These are phyloP conservation scores for Cladosporium colombiae DNA, from an alignment of 2,329 filamentous ascomycete species.

Conservation along the genomic window DNA sequence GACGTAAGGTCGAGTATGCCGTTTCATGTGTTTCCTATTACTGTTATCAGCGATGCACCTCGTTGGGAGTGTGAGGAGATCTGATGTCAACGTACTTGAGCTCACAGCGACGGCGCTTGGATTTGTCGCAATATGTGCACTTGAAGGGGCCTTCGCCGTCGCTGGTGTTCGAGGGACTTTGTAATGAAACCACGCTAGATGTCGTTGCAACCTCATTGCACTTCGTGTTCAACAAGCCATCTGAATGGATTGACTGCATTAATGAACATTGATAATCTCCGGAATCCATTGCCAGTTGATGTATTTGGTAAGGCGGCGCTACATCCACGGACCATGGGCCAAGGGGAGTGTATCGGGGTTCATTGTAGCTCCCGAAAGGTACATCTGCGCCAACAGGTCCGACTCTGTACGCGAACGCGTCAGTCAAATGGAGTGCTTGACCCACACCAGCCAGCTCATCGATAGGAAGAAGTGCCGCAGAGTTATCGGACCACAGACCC, in stretches of 20 bases:
- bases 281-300: not conserved
- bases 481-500: not conserved
- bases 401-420: slow-evolving; percentile 5
- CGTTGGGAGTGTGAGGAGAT: not conserved
- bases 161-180: not conserved
- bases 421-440: slow-evolving; percentile 17
- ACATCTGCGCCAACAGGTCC: slow-evolving; percentile 6
- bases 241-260: not conserved
- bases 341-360: not conserved
- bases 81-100: not conserved
- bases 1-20: slow-evolving; percentile 77
- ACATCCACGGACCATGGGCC: not conserved
- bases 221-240: not conserved
- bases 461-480: slow-evolving; percentile 5
- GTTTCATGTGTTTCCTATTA: slow-evolving; percentile 76
- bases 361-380: slow-evolving; percentile 1
- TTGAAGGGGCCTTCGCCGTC: not conserved
- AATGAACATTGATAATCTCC: not conserved
- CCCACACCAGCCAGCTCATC: slow-evolving; percentile 13
- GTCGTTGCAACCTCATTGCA: not conserved
- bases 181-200: not conserved
- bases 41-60: not conserved
- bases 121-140: not conserved
- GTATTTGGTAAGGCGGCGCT: not conserved
- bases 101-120: not conserved